phyloP scores from a whole-genome alignment of 768 basidiomycete species.

The Lactarius psammicola region DNA sequence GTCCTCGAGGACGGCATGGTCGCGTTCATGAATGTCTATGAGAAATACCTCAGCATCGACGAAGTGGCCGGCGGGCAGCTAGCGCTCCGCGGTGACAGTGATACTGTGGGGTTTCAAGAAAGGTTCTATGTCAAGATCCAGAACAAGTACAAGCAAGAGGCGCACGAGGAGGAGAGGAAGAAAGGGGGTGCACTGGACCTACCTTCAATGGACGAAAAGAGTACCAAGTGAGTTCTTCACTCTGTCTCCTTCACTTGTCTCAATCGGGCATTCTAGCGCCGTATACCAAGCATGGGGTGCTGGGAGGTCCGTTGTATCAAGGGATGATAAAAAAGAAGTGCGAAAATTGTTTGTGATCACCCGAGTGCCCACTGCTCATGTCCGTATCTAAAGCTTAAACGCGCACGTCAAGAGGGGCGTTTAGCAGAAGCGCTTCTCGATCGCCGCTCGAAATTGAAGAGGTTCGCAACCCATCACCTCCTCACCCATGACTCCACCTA shows the following conservation, averaged over 20 bases:
- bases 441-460: slow-evolving; percentile 79
- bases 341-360: slow-evolving; percentile 26
- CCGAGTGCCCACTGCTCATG: slow-evolving; percentile 15
- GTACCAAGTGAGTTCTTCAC: slow-evolving; percentile 59
- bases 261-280: slow-evolving; percentile 44
- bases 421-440: slow-evolving; percentile 78
- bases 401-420: slow-evolving; percentile 75
- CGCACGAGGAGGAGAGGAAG: slow-evolving; percentile 55
- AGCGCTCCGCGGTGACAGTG: slow-evolving; percentile 78
- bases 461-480: slow-evolving; percentile 41
- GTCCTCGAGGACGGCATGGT: slow-evolving; percentile 82
- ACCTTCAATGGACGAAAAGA: slow-evolving; percentile 61
- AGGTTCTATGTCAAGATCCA: slow-evolving; percentile 90
- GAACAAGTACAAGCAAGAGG: slow-evolving; percentile 84
- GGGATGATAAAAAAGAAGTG: slow-evolving; percentile 72
- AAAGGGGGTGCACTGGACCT: slow-evolving; percentile 39
- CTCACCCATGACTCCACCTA: slow-evolving; percentile 12
- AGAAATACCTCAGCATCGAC: slow-evolving; percentile 82
- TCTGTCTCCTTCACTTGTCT: slow-evolving; percentile 3
- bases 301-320: slow-evolving; percentile 66
- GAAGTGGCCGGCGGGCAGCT: slow-evolving; percentile 82
- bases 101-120: slow-evolving; percentile 81
- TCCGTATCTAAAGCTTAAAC: slow-evolving; percentile 56
- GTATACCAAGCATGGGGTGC: slow-evolving; percentile 85
- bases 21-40: slow-evolving; percentile 84